phyloP scores from a whole-genome alignment of 1,139 yeast genomes.

The Geotrichum armillariae region DNA sequence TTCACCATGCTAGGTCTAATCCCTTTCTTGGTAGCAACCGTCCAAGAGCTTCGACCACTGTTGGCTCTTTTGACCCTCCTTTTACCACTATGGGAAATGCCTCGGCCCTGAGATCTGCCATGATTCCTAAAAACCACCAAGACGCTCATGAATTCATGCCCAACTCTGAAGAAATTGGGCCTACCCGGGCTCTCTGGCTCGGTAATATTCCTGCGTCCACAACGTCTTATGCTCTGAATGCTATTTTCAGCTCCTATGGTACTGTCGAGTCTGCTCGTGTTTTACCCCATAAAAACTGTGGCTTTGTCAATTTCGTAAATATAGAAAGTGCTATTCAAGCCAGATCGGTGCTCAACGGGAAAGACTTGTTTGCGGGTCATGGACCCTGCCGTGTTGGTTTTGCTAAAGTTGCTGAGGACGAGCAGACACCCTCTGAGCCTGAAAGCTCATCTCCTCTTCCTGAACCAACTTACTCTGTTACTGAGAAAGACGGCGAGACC shows the following conservation, averaged over 20 bases:
- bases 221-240: conserved; percentile 47
- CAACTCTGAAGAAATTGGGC: conserved; percentile 70
- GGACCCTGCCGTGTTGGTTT: conserved; percentile 45
- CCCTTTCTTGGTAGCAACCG: conserved; percentile 19
- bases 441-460: neutral
- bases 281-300: conserved; percentile 52
- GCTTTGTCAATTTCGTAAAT: conserved; percentile 70
- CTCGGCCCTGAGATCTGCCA: conserved; percentile 15
- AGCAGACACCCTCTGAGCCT: neutral
- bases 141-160: conserved; percentile 34
- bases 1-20: conserved; percentile 9
- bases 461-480: conserved; percentile 23
- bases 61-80: conserved; percentile 26
- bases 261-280: conserved; percentile 59
- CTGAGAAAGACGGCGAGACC: conserved; percentile 25
- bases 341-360: conserved; percentile 73
- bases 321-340: conserved; percentile 81
- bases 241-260: conserved; percentile 55
- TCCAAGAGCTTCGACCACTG: conserved; percentile 31
- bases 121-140: conserved; percentile 10
- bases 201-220: conserved; percentile 68
- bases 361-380: conserved; percentile 74
- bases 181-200: conserved; percentile 73
- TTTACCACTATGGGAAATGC: conserved; percentile 21
- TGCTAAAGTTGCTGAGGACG: conserved; percentile 36